These are phyloP conservation scores for Saccharum officinarum DNA, from an alignment of 176 grass and related monocot species.

Conservation along the genomic window DNA sequence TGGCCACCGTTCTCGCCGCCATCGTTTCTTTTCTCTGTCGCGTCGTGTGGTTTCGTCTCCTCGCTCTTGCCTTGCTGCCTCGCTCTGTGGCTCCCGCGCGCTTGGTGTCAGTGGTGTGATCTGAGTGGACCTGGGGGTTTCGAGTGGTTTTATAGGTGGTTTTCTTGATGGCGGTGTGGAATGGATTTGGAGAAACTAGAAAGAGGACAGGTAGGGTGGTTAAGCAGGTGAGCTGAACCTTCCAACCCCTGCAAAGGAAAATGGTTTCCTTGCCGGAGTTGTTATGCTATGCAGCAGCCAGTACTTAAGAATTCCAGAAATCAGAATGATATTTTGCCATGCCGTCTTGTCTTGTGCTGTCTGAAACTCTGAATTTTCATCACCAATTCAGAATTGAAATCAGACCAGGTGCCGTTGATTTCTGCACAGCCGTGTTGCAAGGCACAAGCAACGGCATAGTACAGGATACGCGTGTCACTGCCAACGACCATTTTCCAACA, in stretches of 20 bases:
- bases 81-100: not conserved
- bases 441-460: not conserved
- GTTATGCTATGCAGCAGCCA: not conserved
- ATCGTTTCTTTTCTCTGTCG: not conserved
- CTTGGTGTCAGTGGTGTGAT: not conserved
- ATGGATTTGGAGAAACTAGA: not conserved
- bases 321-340: not conserved
- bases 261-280: slow-evolving; percentile 12
- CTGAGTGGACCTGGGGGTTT: not conserved
- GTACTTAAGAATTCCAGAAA: not conserved
- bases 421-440: slow-evolving; percentile 10
- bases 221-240: slow-evolving; percentile 56
- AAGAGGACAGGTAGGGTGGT: not conserved
- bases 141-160: slow-evolving; percentile 29
- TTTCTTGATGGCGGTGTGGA: not conserved
- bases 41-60: not conserved
- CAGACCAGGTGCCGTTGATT: slow-evolving; percentile 5
- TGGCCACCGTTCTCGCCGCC: not conserved
- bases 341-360: not conserved
- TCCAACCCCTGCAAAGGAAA: slow-evolving; percentile 41
- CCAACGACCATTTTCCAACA: not conserved
- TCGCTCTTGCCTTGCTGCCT: not conserved
- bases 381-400: not conserved
- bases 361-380: not conserved
- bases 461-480: not conserved